Base-by-base conservation (phyloP, 2,329 filamentous ascomycete genomes). In the Penicillium digitatum region DNA sequence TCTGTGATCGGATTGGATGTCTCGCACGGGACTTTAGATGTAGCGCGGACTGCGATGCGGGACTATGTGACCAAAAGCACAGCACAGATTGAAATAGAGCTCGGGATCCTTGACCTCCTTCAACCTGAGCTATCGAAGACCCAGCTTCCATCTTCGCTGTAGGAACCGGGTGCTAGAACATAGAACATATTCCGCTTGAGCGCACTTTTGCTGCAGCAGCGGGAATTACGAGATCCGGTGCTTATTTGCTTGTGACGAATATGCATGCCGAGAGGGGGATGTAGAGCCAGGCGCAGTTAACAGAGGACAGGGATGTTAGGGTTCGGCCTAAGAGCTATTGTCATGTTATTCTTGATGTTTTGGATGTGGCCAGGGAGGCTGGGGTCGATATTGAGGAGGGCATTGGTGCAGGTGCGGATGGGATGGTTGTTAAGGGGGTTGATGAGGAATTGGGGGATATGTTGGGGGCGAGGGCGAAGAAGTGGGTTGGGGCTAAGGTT, bases 251-350 rank as follows among this genome's bases (percentile, higher is more conserved):
- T 10, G 63, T 87, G n/a, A 87, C 84, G 0, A 87, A 87, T 63
- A 88, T 88, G 85, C 85, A 88, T 66, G 70, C 77, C 1, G 81
- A 86, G 3, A 87, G 87, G 84, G 84, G 83, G 1, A 58, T 59
- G 14, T 74, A 78, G 16, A 81, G 79, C 26, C 83, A 85, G 64
- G 85, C 85, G 0, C 85, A 85, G 0, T 87, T 88, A 62, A 74
- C 83, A 12, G 81, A 84, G 65, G 70, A 69, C 18, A 77, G 78
- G 1, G 79, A 79, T 5, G 73, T 76, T 45, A 87, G 87, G 72
- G 77, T 88, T 16, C 73, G 82, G 44, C 82, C 83, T 1, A 76
- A 71, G 27, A 87, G 84, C 65, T 87, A 79, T 68, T 77, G 78
- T 38, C 79, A 88, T 72, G 76, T 73, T 12, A 66, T 82, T 20